Evolutionary conservation across 148 eudicot species (phyloP).

Genomic region (Cornus controversa): DNA sequence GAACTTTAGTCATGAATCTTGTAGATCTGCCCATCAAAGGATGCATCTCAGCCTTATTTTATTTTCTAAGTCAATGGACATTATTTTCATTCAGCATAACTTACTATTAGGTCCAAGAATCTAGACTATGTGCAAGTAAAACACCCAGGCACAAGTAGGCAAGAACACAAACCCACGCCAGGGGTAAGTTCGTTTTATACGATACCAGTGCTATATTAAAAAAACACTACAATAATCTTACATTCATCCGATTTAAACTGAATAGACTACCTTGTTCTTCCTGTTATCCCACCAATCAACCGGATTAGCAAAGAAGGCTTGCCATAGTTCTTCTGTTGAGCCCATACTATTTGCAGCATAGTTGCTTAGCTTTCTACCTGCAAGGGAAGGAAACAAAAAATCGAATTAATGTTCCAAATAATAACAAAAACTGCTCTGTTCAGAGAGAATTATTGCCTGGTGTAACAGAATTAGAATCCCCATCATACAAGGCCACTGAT

Average conservation of each 20-base stretch:
- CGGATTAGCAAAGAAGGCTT: constrained; percentile 93
- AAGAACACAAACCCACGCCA: neutral
- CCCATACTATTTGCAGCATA: constrained; percentile 41
- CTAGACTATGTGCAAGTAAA: neutral
- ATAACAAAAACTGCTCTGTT: neutral
- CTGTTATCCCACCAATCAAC: constrained; percentile 98
- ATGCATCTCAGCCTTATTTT: neutral
- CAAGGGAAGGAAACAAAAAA: constrained; percentile 8
- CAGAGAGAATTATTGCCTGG: constrained; percentile 33
- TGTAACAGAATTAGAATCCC: constrained; percentile 46
- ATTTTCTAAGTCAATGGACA: neutral
- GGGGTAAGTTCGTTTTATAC: neutral
- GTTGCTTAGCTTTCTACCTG: constrained; percentile 44
- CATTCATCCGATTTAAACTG: neutral
- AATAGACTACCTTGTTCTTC: constrained; percentile 67
- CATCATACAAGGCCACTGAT: constrained; percentile 50
- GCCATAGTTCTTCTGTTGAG: constrained; percentile 84
- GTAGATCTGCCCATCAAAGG: neutral
- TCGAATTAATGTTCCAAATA: neutral
- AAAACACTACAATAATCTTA: neutral
- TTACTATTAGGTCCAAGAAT: neutral
- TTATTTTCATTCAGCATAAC: neutral
- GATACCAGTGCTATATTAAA: neutral
- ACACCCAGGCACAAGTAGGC: neutral
- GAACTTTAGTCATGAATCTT: neutral